Base-by-base conservation (phyloP, 768 basidiomycete genomes). In the Termitomyces sp. region DNA sequence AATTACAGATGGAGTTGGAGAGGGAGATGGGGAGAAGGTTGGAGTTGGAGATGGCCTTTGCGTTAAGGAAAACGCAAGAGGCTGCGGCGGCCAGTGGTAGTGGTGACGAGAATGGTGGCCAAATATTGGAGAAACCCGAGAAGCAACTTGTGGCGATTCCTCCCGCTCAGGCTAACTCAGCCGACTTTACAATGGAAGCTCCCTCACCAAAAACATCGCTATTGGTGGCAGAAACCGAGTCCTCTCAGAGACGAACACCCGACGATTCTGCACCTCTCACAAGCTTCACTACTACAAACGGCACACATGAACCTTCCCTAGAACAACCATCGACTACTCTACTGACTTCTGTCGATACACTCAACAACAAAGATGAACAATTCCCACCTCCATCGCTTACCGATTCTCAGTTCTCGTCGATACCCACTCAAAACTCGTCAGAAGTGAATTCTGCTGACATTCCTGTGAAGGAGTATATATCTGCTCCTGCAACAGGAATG, bases 1-100 rank as follows among this genome's bases (percentile, higher is more conserved):
- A 77, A 2, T 72, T 92, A n/a, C 73, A 79, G 43, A 73, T 75
- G 48, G 89, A 92, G 68, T 69, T 92, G 47, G 77, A 85, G 62
- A 65, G 68, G 7, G 88, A 91, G 69, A 78, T 79, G 17, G 77
- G 76, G 59, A 79, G 77, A 64, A 74, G 87, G 42, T 46, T 89
- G 51, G 69, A 73, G 31, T 59, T 83, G 51, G 81, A 82, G 64
- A 71, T 71, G 57, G 43, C 69, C 34, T 56, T 79, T 25, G 70
- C 66, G 1, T 52, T 60, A 20, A 17, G 15, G 1, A 29, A 46
- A 9, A 40, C 38, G 48, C 32, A 9, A 10, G 47, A 32, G 7
- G 47, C 55, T 36, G 45, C 34, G 7, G 51, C 5, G 10, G 58
- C 57, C 40, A 51, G 38, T 20, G 20, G 25, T 52, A 25, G 17